Base-by-base conservation (phyloP, 2,329 filamentous ascomycete genomes). In the Talaromyces sp. region DNA sequence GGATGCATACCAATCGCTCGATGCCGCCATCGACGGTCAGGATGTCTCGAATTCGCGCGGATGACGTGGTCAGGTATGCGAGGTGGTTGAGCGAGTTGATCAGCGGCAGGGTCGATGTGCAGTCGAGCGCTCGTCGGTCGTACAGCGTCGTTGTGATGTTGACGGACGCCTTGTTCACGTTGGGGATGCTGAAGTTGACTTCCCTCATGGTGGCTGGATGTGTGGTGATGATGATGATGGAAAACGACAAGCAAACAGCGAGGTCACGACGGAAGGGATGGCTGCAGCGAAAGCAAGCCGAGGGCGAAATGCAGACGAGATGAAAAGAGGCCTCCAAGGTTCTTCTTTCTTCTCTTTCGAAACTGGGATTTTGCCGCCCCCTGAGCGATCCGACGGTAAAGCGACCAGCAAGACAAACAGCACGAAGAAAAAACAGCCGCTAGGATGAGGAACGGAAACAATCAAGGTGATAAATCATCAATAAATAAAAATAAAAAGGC, bases 1-100 rank as follows among this genome's bases (percentile, higher is more conserved):
- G 86, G 73, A 99, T 97, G 84, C 92, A 97, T 74, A 99, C 91
- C 68, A 99, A 82, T 67, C 94, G 84, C 81, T 99, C 95, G 76
- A 99, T 95, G 65, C 95, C 95, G 78, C 95, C 95, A 89, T 99
- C 95, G 79, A 99, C 92, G 61, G 94, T 98, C 67, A 99, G 85
- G 66, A 99, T 99, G 75, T 99, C 95, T 70, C 95, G 88, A 76
- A 99, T 99, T 65, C 95, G 91, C 65, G 94, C 94, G 2, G 95
- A 99, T 3, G 95, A 98, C 33, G 95, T 98, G 62, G 95, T 99
- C 69, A 99, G 90, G 75, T 99, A 98, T 67, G 95, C 94, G 68
- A 99, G 90, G 76, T 99, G 95, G 79, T 98, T 99, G 74, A 99
- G 88, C 0, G 95, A 99, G 83, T 98, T 99, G 82, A 99, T 98